phyloP scores from a whole-genome alignment of 495 filamentous ascomycete genomes.

The Penicillium cinerascens region DNA sequence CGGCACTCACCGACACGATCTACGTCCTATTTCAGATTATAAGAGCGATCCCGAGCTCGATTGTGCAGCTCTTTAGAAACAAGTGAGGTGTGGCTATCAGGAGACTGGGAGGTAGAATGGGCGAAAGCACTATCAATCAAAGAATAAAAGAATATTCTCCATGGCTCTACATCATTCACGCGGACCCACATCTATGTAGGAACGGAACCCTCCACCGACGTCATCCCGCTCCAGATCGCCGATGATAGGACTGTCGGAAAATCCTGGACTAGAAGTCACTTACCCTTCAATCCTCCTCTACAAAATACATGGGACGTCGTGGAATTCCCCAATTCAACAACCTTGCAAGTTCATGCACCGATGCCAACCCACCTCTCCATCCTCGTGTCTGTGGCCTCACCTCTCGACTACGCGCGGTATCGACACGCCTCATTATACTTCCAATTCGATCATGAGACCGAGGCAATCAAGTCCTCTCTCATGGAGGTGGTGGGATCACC shows the following conservation, averaged over 20 bases:
- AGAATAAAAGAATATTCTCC: too few species aligned
- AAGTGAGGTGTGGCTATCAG: background rate
- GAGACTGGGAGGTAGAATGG: too few species aligned
- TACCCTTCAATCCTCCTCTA: background rate
- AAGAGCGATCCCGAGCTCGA: slow-evolving; percentile 10
- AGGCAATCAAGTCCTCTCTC: slow-evolving; percentile 9
- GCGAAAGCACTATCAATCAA: background rate
- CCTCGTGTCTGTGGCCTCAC: slow-evolving; percentile 21
- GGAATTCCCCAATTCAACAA: too few species aligned
- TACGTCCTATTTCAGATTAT: slow-evolving; percentile 19
- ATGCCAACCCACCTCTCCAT: slow-evolving; percentile 18
- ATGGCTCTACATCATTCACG: too few species aligned
- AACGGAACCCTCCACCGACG: background rate
- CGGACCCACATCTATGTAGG: background rate
- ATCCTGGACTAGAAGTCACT: background rate
- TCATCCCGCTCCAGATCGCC: background rate
- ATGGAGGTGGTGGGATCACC: slow-evolving; percentile 18
- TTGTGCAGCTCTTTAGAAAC: background rate
- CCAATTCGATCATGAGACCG: slow-evolving; percentile 2
- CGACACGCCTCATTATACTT: slow-evolving; percentile 23
- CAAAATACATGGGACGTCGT: too few species aligned
- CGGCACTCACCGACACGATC: slow-evolving; percentile 3
- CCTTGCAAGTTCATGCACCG: too few species aligned
- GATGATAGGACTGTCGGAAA: background rate
- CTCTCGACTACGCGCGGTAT: slow-evolving; percentile 23